Evolutionary conservation across 306 rosid genomes (phyloP).

Genomic region (Ormosia emarginata): DNA sequence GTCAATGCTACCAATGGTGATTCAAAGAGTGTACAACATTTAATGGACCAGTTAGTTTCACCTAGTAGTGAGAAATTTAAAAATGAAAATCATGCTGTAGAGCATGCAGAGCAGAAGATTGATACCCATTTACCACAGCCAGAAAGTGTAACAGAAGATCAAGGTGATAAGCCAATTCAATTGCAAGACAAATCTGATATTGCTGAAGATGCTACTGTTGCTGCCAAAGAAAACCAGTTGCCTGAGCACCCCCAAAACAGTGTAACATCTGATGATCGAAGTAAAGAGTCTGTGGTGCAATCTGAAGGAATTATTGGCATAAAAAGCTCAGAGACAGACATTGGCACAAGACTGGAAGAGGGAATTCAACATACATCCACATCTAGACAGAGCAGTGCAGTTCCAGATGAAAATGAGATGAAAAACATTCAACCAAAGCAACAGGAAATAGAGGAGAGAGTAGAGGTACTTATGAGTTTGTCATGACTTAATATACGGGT

Average conservation of each 20-base stretch:
- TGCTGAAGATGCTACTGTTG: conserved; percentile 25
- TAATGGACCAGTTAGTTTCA: conserved; percentile 37
- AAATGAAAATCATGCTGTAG: conserved; percentile 27
- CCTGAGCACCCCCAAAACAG: conserved; percentile 38
- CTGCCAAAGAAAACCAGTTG: conserved; percentile 39
- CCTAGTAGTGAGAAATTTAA: conserved; percentile 36
- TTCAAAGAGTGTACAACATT: conserved; percentile 33
- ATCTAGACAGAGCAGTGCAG: conserved; percentile 32
- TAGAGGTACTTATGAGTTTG: conserved; percentile 51
- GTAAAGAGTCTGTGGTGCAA: conserved; percentile 27
- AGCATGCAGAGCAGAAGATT: conserved; percentile 44
- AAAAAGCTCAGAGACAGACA: conserved; percentile 34
- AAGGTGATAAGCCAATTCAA: conserved; percentile 33
- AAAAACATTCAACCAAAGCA: conserved; percentile 36
- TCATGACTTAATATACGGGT: conserved; percentile 4
- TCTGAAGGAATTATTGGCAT: conserved; percentile 31
- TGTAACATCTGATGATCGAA: conserved; percentile 33
- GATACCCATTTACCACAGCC: conserved; percentile 42
- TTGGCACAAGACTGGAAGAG: conserved; percentile 18
- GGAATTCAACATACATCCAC: conserved; percentile 41
- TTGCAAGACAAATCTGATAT: conserved; percentile 43
- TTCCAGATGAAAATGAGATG: conserved; percentile 34
- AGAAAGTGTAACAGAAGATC: conserved; percentile 37
- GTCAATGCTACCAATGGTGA: conserved; percentile 30
- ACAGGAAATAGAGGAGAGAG: conserved; percentile 31